Evolutionary conservation across 192 early-diverging fungal species (phyloP).

Genomic region (Coemansia furcata): DNA sequence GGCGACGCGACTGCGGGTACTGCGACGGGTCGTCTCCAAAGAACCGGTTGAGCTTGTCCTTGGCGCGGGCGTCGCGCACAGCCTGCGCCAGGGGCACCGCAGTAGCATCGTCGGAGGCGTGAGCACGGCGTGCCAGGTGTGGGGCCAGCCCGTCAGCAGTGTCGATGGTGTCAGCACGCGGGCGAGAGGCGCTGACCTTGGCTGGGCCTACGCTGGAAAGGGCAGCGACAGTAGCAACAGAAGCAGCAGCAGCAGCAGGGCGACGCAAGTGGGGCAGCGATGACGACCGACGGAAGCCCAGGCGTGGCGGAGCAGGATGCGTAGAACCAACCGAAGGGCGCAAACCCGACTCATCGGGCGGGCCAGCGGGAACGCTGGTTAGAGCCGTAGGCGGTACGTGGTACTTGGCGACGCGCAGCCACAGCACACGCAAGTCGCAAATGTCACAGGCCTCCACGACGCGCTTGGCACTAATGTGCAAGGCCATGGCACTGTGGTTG

Average conservation of each 20-base stretch:
- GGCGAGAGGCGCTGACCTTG: constrained; percentile 8
- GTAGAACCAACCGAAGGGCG: neutral
- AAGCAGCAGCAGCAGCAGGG: neutral
- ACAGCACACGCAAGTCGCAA: constrained; percentile 50
- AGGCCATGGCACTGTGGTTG: constrained; percentile 50
- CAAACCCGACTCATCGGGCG: neutral
- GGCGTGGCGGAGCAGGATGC: neutral
- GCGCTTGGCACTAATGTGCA: constrained; percentile 52
- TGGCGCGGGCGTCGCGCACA: constrained; percentile 36
- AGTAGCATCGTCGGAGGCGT: constrained; percentile 10
- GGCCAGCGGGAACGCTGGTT: constrained; percentile 46
- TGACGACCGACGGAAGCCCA: constrained; percentile 38
- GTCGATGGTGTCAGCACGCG: constrained; percentile 49
- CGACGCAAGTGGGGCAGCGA: constrained; percentile 48
- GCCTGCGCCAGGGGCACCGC: constrained; percentile 5
- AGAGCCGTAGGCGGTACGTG: constrained; percentile 33
- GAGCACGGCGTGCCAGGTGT: constrained; percentile 36
- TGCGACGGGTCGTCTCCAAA: constrained; percentile 59
- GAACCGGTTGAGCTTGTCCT: constrained; percentile 60
- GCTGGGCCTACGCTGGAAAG: neutral
- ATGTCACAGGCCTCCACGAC: constrained; percentile 52
- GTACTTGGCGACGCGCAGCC: constrained; percentile 44
- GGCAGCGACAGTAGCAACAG: neutral
- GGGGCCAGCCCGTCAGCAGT: constrained; percentile 24
- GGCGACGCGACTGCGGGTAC: constrained; percentile 22